Evolutionary conservation across 805 yeast species (phyloP).

Genomic region (Metschnikowia peoriensis): DNA sequence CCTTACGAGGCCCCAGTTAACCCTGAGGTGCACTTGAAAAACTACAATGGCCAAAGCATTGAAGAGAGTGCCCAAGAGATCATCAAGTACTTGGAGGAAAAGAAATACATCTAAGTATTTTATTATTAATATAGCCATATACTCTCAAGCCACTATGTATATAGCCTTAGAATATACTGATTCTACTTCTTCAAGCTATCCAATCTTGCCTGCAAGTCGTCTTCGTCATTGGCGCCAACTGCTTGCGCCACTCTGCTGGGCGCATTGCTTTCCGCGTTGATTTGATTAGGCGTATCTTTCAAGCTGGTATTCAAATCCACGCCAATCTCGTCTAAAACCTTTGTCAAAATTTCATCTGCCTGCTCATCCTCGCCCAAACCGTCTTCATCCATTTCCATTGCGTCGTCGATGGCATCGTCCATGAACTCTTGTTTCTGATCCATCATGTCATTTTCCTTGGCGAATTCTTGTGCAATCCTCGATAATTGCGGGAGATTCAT

Average conservation of each 20-base stretch:
- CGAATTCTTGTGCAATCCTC: conserved; percentile 92
- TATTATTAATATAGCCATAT: not conserved
- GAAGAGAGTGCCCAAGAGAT: conserved; percentile 81
- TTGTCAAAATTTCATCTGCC: conserved; percentile 85
- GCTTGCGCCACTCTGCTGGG: conserved; percentile 50
- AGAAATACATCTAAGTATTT: conserved; percentile 36
- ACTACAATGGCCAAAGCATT: conserved; percentile 59
- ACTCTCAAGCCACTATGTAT: not conserved
- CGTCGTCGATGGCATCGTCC: conserved; percentile 97
- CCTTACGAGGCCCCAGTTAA: conserved; percentile 90
- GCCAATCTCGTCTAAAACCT: conserved; percentile 94
- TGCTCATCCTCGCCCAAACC: conserved; percentile 84
- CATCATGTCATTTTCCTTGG: conserved; percentile 92
- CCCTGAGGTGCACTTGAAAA: conserved; percentile 81
- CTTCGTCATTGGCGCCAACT: conserved; percentile 58
- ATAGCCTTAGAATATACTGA: too few relatives aligned
- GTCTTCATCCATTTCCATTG: conserved; percentile 78
- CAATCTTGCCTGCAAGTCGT: conserved; percentile 84
- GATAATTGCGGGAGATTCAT: conserved; percentile 91
- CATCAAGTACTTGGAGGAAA: conserved; percentile 59
- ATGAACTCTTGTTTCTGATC: conserved; percentile 98
- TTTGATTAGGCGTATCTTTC: conserved; percentile 44
- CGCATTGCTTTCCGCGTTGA: conserved; percentile 22
- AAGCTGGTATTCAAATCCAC: conserved; percentile 64
- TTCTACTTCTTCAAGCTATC: conserved; percentile 67